Conservation (phyloP, 2,329 filamentous ascomycete genomes). For the Pseudogymnoascus verrucosus region DNA sequence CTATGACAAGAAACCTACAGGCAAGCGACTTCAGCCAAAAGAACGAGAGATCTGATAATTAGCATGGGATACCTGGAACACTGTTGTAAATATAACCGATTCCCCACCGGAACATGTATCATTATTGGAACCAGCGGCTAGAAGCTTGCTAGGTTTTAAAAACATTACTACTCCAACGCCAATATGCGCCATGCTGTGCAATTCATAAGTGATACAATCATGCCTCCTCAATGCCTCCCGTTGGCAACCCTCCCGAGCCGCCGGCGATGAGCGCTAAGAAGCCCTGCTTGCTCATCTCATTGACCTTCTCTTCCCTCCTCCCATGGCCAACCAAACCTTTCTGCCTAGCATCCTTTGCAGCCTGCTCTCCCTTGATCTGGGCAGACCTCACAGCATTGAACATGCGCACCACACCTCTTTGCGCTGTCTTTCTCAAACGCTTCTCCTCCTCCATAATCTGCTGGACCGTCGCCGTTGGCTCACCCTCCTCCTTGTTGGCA, state of each 20-base stretch:
- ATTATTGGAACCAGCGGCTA: neutral
- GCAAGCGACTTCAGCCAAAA: conserved; percentile 73
- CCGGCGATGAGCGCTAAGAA: conserved; percentile 84
- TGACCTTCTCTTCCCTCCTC: conserved; percentile 77
- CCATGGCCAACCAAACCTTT: conserved; percentile 71
- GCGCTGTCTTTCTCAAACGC: conserved; percentile 75
- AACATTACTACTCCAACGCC: conserved; percentile 4
- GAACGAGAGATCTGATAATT: conserved; percentile 17
- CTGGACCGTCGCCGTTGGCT: conserved; percentile 39
- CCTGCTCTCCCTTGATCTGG: conserved; percentile 79
- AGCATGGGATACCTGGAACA: conserved; percentile 6
- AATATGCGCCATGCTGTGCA: conserved; percentile 11
- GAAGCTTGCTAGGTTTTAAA: conserved; percentile 1
- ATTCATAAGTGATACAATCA: conserved; percentile 21
- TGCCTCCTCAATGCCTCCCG: conserved; percentile 50
- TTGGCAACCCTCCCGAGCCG: conserved; percentile 51
- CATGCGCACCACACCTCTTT: conserved; percentile 88
- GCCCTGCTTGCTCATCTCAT: conserved; percentile 94
- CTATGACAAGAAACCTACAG: conserved; percentile 93
- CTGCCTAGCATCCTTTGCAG: conserved; percentile 59
- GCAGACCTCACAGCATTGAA: conserved; percentile 94
- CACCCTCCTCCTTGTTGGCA: conserved; percentile 33
- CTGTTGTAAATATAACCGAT: conserved; percentile 3
- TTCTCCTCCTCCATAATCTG: conserved; percentile 65
- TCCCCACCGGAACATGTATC: neutral